Evolutionary conservation across 2,329 filamentous ascomycete species (phyloP), one percentile per base, ranked within the genome.

Genomic region (Cordyceps militaris): DNA sequence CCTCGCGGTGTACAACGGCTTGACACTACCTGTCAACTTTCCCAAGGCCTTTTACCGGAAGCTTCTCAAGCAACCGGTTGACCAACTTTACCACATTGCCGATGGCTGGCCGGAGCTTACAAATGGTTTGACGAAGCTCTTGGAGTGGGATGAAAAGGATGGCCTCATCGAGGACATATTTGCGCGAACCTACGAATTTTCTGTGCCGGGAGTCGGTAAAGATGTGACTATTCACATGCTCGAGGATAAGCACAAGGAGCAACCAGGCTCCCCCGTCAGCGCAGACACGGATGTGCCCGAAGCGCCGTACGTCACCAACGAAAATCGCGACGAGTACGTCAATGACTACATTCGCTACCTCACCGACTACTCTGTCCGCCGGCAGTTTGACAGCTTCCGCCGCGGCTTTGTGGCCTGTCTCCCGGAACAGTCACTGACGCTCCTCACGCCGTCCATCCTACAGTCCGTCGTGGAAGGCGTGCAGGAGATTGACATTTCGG

Each of bases 21-120:
- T 97, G 24, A 96, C 92, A 0, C 77, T 99, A 1, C 94, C 94
- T 0, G 81, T 97, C 43, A 96, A 88, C 1, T 94, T 99, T 60
- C 94, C 94, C 0, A 81, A 84, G 58, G 89, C 86, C 0, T 80
- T 99, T 3, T 99, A 99, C 72, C 81, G 84, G 55, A 89, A 89
- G 64, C 78, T 97, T 0, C 77, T 96, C 1, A 84, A 82, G 9
- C 77, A 87, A 59, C 83, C 85, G 9, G 83, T 88, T 16, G 83
- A 83, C 34, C 81, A 86, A 58, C 75, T 94, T 2, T 82, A 90
- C 48, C 86, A 92, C 67, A 91, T 97, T 61, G 77, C 80, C 3
- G 92, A 97, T 65, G 91, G 90, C 4, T 97, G 93, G 93, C 89
- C 91, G 1, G 85, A 87, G 16, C 79, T 96, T 3, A 84, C 85